Conservation (phyloP, 768 basidiomycete genomes). For the Phanerochaete carnosa region DNA sequence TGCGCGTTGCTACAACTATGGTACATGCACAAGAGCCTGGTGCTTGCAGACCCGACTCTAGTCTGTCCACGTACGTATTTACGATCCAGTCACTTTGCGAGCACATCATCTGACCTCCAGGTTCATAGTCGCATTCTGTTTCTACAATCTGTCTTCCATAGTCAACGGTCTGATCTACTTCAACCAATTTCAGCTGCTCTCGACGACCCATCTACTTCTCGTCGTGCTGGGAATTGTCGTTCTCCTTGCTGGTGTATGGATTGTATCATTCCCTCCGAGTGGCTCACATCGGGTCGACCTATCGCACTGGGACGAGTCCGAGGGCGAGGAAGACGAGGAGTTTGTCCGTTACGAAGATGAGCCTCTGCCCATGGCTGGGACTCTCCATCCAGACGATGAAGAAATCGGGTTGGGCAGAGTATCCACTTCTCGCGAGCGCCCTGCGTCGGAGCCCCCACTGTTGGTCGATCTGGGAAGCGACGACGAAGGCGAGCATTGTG, state of each 20-base stretch:
- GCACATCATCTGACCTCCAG: background rate
- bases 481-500: background rate
- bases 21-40: slow-evolving; percentile 78
- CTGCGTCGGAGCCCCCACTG: background rate
- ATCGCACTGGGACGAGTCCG: slow-evolving; percentile 41
- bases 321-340: slow-evolving; percentile 22
- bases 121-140: slow-evolving; percentile 79
- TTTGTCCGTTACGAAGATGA: slow-evolving; percentile 24
- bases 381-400: slow-evolving; percentile 3
- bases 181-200: slow-evolving; percentile 74
- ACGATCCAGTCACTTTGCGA: background rate
- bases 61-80: slow-evolving; percentile 74
- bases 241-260: slow-evolving; percentile 86
- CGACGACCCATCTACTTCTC: slow-evolving; percentile 64
- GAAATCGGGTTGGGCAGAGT: slow-evolving; percentile 7
- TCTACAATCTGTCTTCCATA: slow-evolving; percentile 92
- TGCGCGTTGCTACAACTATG: slow-evolving; percentile 82
- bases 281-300: slow-evolving; percentile 48
- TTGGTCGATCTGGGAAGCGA: background rate
- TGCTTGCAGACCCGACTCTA: slow-evolving; percentile 79
- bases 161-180: slow-evolving; percentile 89
- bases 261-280: slow-evolving; percentile 75
- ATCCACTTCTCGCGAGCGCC: background rate
- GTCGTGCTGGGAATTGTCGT: slow-evolving; percentile 75
- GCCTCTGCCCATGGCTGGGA: slow-evolving; percentile 23